Evolutionary conservation across 2,329 filamentous ascomycete species (phyloP).

Genomic region (Nemania sp.): DNA sequence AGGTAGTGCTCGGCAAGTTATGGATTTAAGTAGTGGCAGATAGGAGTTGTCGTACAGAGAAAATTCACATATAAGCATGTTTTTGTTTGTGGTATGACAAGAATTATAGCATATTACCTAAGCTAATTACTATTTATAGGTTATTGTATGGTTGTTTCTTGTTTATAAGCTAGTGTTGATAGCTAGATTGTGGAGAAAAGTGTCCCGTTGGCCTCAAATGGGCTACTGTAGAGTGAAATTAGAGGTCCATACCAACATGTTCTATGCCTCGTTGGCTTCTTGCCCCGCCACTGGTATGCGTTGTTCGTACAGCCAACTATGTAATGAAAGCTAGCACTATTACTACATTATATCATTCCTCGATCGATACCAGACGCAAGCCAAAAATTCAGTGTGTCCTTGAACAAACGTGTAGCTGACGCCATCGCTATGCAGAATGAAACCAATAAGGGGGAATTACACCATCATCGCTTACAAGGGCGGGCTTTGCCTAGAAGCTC

Average conservation of each 20-base stretch:
- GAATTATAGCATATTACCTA: too few relatives aligned
- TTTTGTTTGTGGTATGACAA: too few relatives aligned
- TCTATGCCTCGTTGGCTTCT: not conserved
- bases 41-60: too few relatives aligned
- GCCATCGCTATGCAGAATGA: constrained; percentile 49
- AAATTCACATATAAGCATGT: too few relatives aligned
- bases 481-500: constrained; percentile 10
- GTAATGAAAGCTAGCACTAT: not conserved
- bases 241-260: not conserved
- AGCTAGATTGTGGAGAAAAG: too few relatives aligned
- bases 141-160: too few relatives aligned
- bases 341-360: not conserved
- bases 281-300: too few relatives aligned
- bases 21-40: too few relatives aligned
- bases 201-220: too few relatives aligned
- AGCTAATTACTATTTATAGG: too few relatives aligned
- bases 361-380: not conserved
- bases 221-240: not conserved
- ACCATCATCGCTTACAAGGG: not conserved
- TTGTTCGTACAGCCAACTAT: not conserved
- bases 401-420: constrained; percentile 36
- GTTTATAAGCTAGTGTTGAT: too few relatives aligned
- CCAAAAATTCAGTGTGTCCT: constrained; percentile 4
- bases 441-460: not conserved
- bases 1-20: too few relatives aligned